A percentile compares a stretch with the other conserved stretches of the same genome.
These are phyloP conservation scores for Kodamaea sagamina DNA, from an alignment of 805 yeast species.

Conservation along the genomic window DNA sequence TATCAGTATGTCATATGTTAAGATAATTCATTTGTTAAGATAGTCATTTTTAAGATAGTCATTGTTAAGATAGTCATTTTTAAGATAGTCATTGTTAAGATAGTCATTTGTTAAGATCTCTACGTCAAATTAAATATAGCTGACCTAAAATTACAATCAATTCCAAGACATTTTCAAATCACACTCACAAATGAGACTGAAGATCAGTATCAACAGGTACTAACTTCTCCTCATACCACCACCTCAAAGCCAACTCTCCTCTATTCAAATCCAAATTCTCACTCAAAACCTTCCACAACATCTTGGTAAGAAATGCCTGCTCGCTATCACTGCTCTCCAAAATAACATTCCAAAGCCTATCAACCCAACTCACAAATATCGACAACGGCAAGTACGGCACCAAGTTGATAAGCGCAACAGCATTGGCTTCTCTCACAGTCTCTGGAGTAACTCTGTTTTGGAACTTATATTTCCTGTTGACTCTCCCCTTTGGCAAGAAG, in stretches of 20 bases:
- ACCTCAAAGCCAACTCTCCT: slow-evolving; percentile 53
- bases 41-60: no score
- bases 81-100: no score
- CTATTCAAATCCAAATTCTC: slow-evolving; percentile 61
- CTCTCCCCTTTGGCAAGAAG: slow-evolving; percentile 14
- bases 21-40: no score
- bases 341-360: slow-evolving; percentile 40
- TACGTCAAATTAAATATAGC: no score
- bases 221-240: slow-evolving; percentile 58
- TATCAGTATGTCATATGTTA: no score
- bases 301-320: slow-evolving; percentile 35
- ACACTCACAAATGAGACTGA: not conserved
- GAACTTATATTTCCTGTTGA: slow-evolving; percentile 21
- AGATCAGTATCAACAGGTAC: slow-evolving; percentile 6
- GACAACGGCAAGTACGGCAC: slow-evolving; percentile 54
- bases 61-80: no score
- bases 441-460: slow-evolving; percentile 32
- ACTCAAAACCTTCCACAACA: slow-evolving; percentile 56
- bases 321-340: slow-evolving; percentile 40
- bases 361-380: slow-evolving; percentile 49
- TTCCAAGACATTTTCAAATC: not conserved
- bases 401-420: slow-evolving; percentile 48
- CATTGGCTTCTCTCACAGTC: slow-evolving; percentile 51
- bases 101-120: no score
- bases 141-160: no score